Evolutionary conservation across 148 eudicot species (phyloP).

Genomic region (Euryodendron excelsum): DNA sequence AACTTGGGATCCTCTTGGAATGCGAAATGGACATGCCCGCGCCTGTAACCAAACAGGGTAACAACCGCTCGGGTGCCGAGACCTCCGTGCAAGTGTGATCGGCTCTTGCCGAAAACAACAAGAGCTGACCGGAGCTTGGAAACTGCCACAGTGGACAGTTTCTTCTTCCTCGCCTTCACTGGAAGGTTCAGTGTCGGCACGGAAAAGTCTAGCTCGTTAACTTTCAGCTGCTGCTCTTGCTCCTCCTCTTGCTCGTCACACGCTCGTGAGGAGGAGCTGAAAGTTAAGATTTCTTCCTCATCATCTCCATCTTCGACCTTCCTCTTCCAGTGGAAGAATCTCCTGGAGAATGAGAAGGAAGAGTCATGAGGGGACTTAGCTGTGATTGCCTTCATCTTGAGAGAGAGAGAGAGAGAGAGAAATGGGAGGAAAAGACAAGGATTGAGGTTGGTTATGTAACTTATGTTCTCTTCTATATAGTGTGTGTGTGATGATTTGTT

Average conservation of each 20-base stretch:
- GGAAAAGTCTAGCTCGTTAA: slow-evolving; percentile 16
- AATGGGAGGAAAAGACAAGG: not conserved
- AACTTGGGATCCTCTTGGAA: slow-evolving; percentile 49
- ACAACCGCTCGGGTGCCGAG: slow-evolving; percentile 56
- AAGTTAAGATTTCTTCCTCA: slow-evolving; percentile 32
- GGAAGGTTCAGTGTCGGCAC: slow-evolving; percentile 15
- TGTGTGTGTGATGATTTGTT: not conserved
- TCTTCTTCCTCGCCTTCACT: slow-evolving; percentile 30
- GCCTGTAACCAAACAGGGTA: slow-evolving; percentile 61
- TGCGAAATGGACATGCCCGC: slow-evolving; percentile 64
- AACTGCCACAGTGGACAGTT: slow-evolving; percentile 25
- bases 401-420: not conserved
- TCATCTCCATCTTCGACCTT: slow-evolving; percentile 42
- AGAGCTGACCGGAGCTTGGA: slow-evolving; percentile 57
- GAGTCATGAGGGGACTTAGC: slow-evolving; percentile 53
- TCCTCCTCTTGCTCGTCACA: slow-evolving; percentile 34
- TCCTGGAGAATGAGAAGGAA: slow-evolving; percentile 85
- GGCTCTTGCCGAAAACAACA: slow-evolving; percentile 37
- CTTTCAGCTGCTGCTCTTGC: slow-evolving; percentile 25
- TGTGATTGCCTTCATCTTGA: slow-evolving; percentile 66
- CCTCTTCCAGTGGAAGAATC: slow-evolving; percentile 64
- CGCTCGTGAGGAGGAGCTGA: slow-evolving; percentile 40
- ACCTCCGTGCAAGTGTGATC: slow-evolving; percentile 25
- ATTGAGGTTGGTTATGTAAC: not conserved
- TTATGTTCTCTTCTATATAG: not conserved